phyloP scores from a whole-genome alignment of 1,139 yeast species.

The Scheffersomyces illinoinensis region DNA sequence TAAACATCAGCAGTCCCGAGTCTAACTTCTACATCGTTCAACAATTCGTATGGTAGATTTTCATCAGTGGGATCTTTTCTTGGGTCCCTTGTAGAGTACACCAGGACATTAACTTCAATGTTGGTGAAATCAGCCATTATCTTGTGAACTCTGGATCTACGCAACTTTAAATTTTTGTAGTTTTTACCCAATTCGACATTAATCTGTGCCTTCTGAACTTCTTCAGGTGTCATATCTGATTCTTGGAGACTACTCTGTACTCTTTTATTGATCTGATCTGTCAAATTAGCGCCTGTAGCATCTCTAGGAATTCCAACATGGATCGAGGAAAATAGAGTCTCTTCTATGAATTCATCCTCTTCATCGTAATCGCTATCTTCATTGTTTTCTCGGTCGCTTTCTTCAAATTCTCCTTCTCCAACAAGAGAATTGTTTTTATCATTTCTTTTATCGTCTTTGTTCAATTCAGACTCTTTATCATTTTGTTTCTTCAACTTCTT shows the following conservation, averaged over 20 bases:
- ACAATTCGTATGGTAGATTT: slow-evolving; percentile 36
- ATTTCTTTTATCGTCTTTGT: background rate
- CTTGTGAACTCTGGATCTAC: slow-evolving; percentile 68
- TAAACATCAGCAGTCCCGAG: slow-evolving; percentile 60
- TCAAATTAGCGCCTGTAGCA: slow-evolving; percentile 45
- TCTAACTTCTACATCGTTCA: slow-evolving; percentile 46
- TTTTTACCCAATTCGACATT: slow-evolving; percentile 24
- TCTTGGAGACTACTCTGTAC: slow-evolving; percentile 29
- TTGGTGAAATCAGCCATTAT: slow-evolving; percentile 57
- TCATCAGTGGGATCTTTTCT: slow-evolving; percentile 26
- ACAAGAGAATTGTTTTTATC: slow-evolving; percentile 4
- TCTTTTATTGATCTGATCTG: slow-evolving; percentile 53
- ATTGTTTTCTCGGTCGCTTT: slow-evolving; percentile 8
- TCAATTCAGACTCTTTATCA: background rate
- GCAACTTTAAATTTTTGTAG: slow-evolving; percentile 52
- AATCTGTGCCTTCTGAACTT: slow-evolving; percentile 11
- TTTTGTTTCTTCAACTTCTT: slow-evolving; percentile 9
- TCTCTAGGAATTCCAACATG: slow-evolving; percentile 63
- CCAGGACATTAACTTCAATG: slow-evolving; percentile 46
- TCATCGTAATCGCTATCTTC: slow-evolving; percentile 22
- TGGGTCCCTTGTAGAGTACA: slow-evolving; percentile 53
- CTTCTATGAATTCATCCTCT: slow-evolving; percentile 46
- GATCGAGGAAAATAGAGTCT: slow-evolving; percentile 71
- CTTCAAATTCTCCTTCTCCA: background rate
- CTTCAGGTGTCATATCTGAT: slow-evolving; percentile 13